A percentile compares a stretch with the other conserved stretches of the same genome.
phyloP scores from a whole-genome alignment of 148 eudicot species.

The Persicaria tinctoria region DNA sequence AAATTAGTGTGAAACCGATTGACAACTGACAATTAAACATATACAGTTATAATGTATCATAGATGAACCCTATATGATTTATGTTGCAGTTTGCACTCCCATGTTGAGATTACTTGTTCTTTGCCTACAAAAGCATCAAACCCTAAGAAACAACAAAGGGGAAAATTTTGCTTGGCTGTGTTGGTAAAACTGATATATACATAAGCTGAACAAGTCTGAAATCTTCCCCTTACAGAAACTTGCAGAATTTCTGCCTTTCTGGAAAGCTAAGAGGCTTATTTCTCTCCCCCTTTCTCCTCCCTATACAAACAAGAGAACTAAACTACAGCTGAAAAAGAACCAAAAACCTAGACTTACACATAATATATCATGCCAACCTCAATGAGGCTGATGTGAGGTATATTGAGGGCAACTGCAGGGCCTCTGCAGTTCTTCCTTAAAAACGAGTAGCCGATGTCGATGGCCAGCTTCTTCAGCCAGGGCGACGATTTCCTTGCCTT shows the following conservation, averaged over 20 bases:
- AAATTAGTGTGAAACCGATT: no score
- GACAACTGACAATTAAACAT: no score
- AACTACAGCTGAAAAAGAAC: background rate
- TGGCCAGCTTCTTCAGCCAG: constrained; percentile 62
- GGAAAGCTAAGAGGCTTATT: background rate
- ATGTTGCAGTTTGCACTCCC: no score
- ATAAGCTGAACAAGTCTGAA: background rate
- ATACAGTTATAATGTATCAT: no score
- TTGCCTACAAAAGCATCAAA: background rate
- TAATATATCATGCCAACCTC: constrained; percentile 98
- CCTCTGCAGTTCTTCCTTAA: constrained; percentile 94
- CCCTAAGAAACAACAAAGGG: background rate
- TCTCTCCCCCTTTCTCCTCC: background rate
- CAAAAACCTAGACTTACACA: constrained; percentile 30
- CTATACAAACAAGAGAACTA: background rate
- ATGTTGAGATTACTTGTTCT: no score
- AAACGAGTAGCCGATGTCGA: constrained; percentile 80
- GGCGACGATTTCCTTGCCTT: constrained; percentile 74
- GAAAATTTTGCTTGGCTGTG: background rate
- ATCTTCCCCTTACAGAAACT: background rate
- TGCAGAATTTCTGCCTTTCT: background rate
- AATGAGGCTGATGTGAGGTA: constrained; percentile 93
- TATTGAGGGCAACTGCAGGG: constrained; percentile 79
- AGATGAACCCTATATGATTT: no score
- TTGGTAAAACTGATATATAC: background rate